Evolutionary conservation across 179 eudicot genomes (phyloP), one percentile per base, ranked within the genome.

Genomic region (Spinacia oleracea): DNA sequence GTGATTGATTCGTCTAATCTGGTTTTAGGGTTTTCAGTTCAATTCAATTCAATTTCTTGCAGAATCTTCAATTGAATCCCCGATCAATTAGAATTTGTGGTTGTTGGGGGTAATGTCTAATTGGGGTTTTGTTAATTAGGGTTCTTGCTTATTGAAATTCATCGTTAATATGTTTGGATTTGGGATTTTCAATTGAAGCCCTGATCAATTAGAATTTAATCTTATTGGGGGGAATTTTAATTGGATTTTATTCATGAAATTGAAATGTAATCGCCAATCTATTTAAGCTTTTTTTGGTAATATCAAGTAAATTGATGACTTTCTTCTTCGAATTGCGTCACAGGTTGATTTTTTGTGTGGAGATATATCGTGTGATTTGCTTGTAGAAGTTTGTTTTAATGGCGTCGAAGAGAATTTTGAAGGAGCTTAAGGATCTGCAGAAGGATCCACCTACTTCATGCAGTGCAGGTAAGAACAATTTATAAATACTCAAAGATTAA

Each of bases 401-500:
- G 85, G 85, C 85, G 23, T 82, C 85, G 12, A 82, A 82, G 74
- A 76, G 85, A 70, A 82, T 82, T 14, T 60, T 69, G 68, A 82
- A 82, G 79, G 84, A 82, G 71, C 81, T 82, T 72, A 82, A 82
- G 79, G 84, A 82, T 82, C 75, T 82, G 58, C 85, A 82, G 72
- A 82, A 82, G 72, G 85, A 82, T 53, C 85, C 85, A 14, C 85
- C 85, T 62, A 82, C 85, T 70, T 82, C 82, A 3, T 82, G 85
- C 73, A 82, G 85, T 59, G 85, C 82, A 74, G 85, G 85, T 82
- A 53, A 73, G 15, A 34, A 25, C 7, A 43, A 45, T 53, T 12
- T 50, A 27, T 1, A 62, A 18, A 2, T 18, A 16, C 42, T 27
- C 23, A 25, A 40, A 27, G 12, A 18, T 25, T 75, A 6, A 34